Percentiles rank a stretch among this genome's conserved stretches.
Evolutionary conservation across 257 asterid species (phyloP).

Genomic region (Jaltomata sinuosa): DNA sequence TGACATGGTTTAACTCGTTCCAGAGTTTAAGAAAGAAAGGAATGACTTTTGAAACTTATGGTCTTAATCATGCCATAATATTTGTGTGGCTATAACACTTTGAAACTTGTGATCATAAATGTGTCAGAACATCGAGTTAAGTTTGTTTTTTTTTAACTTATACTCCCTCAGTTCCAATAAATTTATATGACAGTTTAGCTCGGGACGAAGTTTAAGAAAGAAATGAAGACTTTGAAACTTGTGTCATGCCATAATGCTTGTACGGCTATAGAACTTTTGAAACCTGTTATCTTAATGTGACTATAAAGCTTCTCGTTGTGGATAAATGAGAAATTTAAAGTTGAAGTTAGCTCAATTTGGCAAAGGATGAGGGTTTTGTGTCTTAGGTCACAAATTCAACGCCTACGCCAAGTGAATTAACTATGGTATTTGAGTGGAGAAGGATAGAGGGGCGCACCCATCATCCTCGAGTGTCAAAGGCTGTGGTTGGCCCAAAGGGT

Average conservation of each 20-base stretch:
- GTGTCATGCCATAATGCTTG: neutral
- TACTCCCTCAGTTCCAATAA: neutral
- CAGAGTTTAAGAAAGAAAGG: neutral
- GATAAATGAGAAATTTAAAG: neutral
- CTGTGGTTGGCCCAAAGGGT: neutral
- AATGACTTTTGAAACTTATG: neutral
- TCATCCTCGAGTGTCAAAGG: neutral
- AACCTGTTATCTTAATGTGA: neutral
- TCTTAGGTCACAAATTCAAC: neutral
- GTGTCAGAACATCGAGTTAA: too few relatives aligned
- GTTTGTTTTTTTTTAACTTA: neutral
- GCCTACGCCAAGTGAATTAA: neutral
- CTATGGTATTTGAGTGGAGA: neutral
- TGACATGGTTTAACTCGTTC: neutral
- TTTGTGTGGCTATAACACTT: neutral
- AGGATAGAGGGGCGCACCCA: neutral
- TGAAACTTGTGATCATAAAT: too few relatives aligned
- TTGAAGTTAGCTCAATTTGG: neutral
- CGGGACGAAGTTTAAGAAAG: neutral
- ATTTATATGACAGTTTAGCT: neutral
- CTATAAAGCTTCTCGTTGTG: too few relatives aligned
- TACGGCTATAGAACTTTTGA: neutral
- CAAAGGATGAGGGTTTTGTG: neutral
- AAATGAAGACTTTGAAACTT: neutral
- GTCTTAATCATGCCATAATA: too few relatives aligned